Evolutionary conservation across 208 protist species (phyloP).

Genomic region (Trypanosoma grayi): DNA sequence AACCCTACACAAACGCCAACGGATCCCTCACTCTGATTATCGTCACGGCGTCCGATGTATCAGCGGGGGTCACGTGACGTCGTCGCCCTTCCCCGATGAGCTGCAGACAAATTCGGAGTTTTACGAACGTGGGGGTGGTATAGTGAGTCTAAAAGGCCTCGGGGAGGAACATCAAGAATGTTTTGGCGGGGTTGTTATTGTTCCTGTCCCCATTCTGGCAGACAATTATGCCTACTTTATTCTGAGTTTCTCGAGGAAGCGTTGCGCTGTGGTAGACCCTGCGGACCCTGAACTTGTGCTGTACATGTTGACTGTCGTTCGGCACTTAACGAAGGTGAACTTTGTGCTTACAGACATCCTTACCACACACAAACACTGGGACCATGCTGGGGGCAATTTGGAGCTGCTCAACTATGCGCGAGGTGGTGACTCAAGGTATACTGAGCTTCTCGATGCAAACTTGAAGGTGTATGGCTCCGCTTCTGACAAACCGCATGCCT

Average conservation of each 20-base stretch:
- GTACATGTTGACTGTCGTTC: constrained; percentile 38
- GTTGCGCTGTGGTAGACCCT: constrained; percentile 72
- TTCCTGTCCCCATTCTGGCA: constrained; percentile 74
- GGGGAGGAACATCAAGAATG: not conserved
- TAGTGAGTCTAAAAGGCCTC: constrained; percentile 20
- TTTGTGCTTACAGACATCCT: constrained; percentile 80
- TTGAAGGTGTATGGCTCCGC: constrained; percentile 73
- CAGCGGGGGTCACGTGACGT: constrained; percentile 18
- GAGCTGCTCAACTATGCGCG: constrained; percentile 35
- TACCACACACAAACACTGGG: constrained; percentile 96
- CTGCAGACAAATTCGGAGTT: constrained; percentile 10
- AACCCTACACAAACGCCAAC: constrained; percentile 50
- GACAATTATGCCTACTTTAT: constrained; percentile 94
- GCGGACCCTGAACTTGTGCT: constrained; percentile 64
- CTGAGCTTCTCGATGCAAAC: not conserved
- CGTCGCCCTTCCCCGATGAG: not conserved
- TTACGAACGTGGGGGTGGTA: constrained; percentile 24
- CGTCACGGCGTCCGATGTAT: constrained; percentile 62
- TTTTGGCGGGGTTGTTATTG: constrained; percentile 33
- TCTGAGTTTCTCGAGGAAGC: constrained; percentile 44
- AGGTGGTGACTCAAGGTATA: not conserved
- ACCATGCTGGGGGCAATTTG: constrained; percentile 93
- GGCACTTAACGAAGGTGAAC: constrained; percentile 18
- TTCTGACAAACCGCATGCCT: constrained; percentile 53
- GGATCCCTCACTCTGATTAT: constrained; percentile 78